These are phyloP conservation scores for Halteria grandinella DNA, from an alignment of 73 alveolate genomes.

Conservation along the genomic window DNA sequence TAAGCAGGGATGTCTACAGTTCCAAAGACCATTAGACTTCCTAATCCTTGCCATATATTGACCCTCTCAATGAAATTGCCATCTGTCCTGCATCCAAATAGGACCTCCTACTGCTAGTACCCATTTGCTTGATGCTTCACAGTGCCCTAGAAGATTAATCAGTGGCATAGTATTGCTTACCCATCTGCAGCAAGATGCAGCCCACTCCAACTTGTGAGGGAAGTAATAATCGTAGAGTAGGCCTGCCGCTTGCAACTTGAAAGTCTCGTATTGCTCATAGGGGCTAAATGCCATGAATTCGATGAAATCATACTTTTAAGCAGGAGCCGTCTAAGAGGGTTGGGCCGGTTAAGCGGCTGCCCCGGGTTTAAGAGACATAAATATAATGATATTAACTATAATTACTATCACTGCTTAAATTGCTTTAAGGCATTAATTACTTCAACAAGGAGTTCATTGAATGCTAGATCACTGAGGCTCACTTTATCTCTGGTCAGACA, in stretches of 20 bases:
- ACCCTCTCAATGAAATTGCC: constrained; percentile 54
- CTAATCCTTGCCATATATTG: constrained; percentile 67
- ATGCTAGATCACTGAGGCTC: too few species aligned
- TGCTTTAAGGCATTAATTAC: too few species aligned
- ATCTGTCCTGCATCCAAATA: constrained; percentile 70
- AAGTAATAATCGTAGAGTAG: constrained; percentile 59
- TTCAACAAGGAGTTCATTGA: too few species aligned
- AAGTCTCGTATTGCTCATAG: constrained; percentile 32
- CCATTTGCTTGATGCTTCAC: constrained; percentile 37
- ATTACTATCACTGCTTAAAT: too few species aligned
- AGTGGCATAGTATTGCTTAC: background rate
- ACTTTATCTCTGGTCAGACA: too few species aligned
- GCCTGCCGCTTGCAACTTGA: constrained; percentile 1
- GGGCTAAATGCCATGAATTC: background rate
- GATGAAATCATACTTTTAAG: background rate
- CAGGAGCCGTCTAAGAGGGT: too few species aligned
- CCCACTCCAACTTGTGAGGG: constrained; percentile 62
- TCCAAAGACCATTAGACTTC: constrained; percentile 61
- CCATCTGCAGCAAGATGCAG: constrained; percentile 75
- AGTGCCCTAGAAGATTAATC: constrained; percentile 20
- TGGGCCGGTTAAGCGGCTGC: background rate
- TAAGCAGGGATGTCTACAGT: constrained; percentile 57
- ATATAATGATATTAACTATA: too few species aligned
- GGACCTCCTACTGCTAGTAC: constrained; percentile 45
- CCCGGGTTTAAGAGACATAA: too few species aligned